These are phyloP conservation scores for Breynia disticha DNA, from an alignment of 441 rosid species.

Conservation along the genomic window DNA sequence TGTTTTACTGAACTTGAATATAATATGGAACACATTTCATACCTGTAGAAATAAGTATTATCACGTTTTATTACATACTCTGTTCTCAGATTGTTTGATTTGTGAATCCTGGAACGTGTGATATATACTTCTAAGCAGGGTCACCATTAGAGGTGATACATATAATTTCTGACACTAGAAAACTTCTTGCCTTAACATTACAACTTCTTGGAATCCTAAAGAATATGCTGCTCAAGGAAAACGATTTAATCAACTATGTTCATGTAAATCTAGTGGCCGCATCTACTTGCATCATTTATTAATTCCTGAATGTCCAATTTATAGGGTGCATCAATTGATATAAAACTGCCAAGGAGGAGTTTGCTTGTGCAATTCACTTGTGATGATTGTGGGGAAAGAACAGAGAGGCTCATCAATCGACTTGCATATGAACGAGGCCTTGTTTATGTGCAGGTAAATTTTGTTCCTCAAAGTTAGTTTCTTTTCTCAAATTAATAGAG, in stretches of 20 bases:
- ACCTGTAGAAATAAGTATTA: no score
- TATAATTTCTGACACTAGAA: no score
- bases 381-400: slow-evolving; percentile 69
- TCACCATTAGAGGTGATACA: no score
- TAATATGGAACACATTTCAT: no score
- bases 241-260: background rate
- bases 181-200: no score
- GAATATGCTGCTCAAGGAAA: no score
- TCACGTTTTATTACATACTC: no score
- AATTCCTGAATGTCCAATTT: background rate
- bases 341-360: slow-evolving; percentile 72
- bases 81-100: no score
- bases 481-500: slow-evolving; percentile 6
- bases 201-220: no score
- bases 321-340: slow-evolving; percentile 46
- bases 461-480: slow-evolving; percentile 1
- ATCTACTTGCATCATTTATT: slow-evolving; percentile 1
- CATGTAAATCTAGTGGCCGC: background rate
- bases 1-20: no score
- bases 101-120: no score
- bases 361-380: slow-evolving; percentile 71
- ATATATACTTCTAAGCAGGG: no score
- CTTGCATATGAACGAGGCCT: slow-evolving; percentile 77
- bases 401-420: slow-evolving; percentile 68
- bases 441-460: slow-evolving; percentile 66